phyloP scores from a whole-genome alignment of 768 basidiomycete species.

The Holtermannia corniformis region DNA sequence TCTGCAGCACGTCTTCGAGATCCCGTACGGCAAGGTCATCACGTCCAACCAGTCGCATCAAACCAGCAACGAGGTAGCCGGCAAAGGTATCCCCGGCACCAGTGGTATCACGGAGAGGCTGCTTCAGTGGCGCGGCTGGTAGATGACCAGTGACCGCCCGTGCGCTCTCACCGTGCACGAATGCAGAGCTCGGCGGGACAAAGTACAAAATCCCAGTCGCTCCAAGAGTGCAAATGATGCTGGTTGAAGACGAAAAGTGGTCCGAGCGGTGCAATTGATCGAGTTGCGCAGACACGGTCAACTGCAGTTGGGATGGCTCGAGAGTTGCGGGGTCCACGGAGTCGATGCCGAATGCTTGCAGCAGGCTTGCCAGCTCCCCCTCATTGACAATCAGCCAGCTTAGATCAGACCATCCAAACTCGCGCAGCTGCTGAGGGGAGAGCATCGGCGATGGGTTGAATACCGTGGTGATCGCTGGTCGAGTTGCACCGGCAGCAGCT shows the following conservation, averaged over 20 bases:
- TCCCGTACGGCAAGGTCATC: not conserved
- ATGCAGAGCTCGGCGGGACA: not conserved
- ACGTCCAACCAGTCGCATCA: constrained; percentile 16
- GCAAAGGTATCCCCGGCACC: constrained; percentile 42
- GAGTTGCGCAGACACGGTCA: constrained; percentile 1
- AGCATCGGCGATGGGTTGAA: constrained; percentile 47
- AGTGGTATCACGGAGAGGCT: constrained; percentile 35
- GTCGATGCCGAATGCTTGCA: constrained; percentile 9
- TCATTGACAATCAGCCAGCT: constrained; percentile 45
- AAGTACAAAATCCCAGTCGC: constrained; percentile 27
- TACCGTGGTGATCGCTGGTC: constrained; percentile 27
- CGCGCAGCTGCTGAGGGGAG: constrained; percentile 20
- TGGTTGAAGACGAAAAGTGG: constrained; percentile 5
- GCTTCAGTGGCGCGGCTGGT: constrained; percentile 25
- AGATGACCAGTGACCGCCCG: constrained; percentile 13
- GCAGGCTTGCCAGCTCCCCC: constrained; percentile 37
- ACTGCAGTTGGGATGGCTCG: not conserved
- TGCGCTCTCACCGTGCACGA: no score
- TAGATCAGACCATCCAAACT: constrained; percentile 39
- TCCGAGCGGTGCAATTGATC: constrained; percentile 5
- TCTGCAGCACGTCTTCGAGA: constrained; percentile 22
- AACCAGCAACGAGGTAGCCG: constrained; percentile 37
- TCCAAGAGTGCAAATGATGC: constrained; percentile 36
- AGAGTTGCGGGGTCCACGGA: not conserved
- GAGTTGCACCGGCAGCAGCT: constrained; percentile 2